A percentile compares a stretch with the other conserved stretches of the same genome.
Conservation (phyloP, 176 grass and related monocot genomes). For the Miscanthus lutarioriparius region DNA sequence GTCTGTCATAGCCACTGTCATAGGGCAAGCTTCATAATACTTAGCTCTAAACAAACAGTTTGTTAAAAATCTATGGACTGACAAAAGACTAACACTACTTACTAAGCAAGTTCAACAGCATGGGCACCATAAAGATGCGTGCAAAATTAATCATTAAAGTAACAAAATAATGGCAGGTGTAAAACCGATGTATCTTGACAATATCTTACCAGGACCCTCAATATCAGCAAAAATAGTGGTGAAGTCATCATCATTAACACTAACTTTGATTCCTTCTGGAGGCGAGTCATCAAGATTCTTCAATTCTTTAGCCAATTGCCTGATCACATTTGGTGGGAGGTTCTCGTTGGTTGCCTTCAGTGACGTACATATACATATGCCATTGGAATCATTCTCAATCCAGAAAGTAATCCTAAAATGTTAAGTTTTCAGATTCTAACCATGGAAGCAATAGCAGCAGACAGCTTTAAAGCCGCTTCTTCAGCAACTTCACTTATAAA, state of each 20-base stretch:
- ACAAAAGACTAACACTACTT: not conserved
- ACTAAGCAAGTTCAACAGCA: not conserved
- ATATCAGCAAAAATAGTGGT: constrained; percentile 95
- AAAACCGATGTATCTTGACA: not conserved
- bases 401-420: constrained; percentile 3
- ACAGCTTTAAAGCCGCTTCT: not conserved
- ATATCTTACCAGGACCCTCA: constrained; percentile 72
- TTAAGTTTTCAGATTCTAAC: constrained; percentile 12
- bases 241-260: constrained; percentile 93
- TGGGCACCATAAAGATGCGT: not conserved
- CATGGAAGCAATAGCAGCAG: constrained; percentile 41
- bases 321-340: constrained; percentile 90
- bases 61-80: not conserved
- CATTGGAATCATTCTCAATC: constrained; percentile 15
- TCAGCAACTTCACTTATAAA: constrained; percentile 5
- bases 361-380: not conserved
- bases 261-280: constrained; percentile 94
- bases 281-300: constrained; percentile 93
- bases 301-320: constrained; percentile 92
- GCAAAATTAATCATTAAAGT: not conserved
- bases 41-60: not conserved
- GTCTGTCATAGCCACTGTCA: not conserved
- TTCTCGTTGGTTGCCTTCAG: constrained; percentile 92
- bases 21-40: not conserved
- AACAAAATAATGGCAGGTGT: not conserved